phyloP scores from a whole-genome alignment of 495 filamentous ascomycete species.

The Xylaria intraflava region DNA sequence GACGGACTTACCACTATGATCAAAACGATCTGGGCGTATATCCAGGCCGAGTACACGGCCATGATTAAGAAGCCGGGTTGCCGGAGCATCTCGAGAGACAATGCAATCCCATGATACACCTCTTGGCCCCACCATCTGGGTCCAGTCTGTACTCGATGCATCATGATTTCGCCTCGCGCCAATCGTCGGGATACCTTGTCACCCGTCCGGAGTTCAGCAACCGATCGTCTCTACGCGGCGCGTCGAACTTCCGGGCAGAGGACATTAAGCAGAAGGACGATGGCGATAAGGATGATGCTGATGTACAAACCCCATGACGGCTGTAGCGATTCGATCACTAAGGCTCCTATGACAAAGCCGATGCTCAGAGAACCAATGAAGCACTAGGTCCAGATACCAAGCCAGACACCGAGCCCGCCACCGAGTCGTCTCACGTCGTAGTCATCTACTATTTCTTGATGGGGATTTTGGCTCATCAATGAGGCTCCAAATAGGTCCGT shows the following conservation, averaged over 20 bases:
- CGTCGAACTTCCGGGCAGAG: conserved; percentile 59
- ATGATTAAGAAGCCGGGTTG: conserved; percentile 68
- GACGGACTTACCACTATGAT: conserved; percentile 46
- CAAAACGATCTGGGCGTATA: conserved; percentile 65
- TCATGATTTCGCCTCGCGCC: conserved; percentile 65
- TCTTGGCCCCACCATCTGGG: conserved; percentile 71
- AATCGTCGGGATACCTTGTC: conserved; percentile 50
- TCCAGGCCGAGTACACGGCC: conserved; percentile 66
- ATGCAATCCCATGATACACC: conserved; percentile 59
- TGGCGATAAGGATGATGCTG: conserved; percentile 54
- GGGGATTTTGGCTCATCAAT: conserved; percentile 61
- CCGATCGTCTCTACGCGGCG: conserved; percentile 56
- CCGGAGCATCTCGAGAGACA: conserved; percentile 58
- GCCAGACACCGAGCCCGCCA: conserved; percentile 69
- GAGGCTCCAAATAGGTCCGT: conserved; percentile 70
- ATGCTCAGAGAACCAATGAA: conserved; percentile 59
- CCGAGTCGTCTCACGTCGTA: conserved; percentile 63
- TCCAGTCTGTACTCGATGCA: conserved; percentile 60
- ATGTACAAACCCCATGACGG: conserved; percentile 72
- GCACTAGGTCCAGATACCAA: conserved; percentile 71
- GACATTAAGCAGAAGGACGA: conserved; percentile 58
- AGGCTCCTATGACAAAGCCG: conserved; percentile 62
- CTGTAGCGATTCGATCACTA: conserved; percentile 52
- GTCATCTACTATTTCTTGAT: conserved; percentile 58
- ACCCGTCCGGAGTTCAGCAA: conserved; percentile 54